Base-by-base conservation (phyloP, 805 yeast genomes). In the Candida takata region DNA sequence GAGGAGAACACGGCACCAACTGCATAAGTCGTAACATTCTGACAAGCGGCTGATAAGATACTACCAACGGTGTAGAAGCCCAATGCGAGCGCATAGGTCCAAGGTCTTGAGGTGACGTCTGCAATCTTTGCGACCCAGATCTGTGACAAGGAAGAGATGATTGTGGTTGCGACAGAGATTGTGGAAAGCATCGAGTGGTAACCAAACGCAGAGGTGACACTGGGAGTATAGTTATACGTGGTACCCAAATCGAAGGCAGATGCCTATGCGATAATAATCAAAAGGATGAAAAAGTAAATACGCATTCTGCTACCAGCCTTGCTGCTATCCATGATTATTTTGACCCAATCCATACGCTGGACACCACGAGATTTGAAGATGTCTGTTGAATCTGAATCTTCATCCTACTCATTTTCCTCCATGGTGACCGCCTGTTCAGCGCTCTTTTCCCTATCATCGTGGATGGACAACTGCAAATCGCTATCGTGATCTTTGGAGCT, bases 41-140 rank as follows among this genome's bases (percentile, higher is more conserved):
- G 55, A 15, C 64, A 54, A 27, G 58, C 52, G n/a, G 69, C 62
- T 40, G 60, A 51, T 33, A 63, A 49, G 30, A 64, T 47, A 36
- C 57, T 52, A 20, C 70, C 68, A 21, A 61, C 36, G n/a, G 55
- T 50, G 37, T 59, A 57, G 13, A 65, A 34, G 14, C 45, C n/a
- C 8, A 64, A 33, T 6, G 58, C 51, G 16, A 62, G 21, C 11
- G 52, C 38, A 34, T 63, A 63, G 8, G 67, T 62, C 38, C 54
- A 52, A n/a, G 64, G 58, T 41, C 69, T 58, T 4, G 69, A 67
- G 26, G 62, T 51, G 23, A 62, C 54, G 41, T 66, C 69, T 3
- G 69, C 55, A 19, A 65, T 31, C 44, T 64, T 66, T 23, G 69
- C 69, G 47, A 66, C 43, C 15, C 64, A 45, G 4, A 70, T 64